Conservation (phyloP, 108 stramenopile species). For the Schizochytrium sp. region DNA sequence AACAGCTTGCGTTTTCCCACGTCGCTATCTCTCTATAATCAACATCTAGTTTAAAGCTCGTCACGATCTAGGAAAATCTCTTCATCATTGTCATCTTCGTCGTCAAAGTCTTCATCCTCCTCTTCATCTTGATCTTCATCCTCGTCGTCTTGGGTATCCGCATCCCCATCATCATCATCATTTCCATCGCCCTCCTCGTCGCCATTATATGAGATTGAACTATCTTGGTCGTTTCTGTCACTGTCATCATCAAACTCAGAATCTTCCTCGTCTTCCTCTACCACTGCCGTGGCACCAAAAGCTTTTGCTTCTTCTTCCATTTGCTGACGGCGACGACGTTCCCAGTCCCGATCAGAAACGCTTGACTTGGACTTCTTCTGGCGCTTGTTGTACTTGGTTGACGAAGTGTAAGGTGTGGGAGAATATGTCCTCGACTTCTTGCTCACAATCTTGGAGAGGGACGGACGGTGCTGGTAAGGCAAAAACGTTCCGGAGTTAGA, state of each 20-base stretch:
- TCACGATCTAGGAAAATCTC: constrained; percentile 34
- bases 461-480: constrained; percentile 32
- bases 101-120: neutral
- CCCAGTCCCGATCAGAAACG: constrained; percentile 2
- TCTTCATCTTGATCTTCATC: constrained; percentile 44
- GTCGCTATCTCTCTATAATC: neutral
- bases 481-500: neutral
- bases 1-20: no score
- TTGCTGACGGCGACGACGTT: constrained; percentile 14
- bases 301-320: constrained; percentile 30
- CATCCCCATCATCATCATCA: neutral
- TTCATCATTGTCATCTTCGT: neutral
- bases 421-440: constrained; percentile 8
- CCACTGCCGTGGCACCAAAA: constrained; percentile 30
- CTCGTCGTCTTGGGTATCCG: neutral
- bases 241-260: neutral
- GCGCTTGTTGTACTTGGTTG: neutral
- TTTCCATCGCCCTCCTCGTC: neutral
- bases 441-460: constrained; percentile 27
- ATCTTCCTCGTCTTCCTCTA: neutral
- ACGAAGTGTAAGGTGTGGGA: neutral
- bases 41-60: constrained; percentile 33
- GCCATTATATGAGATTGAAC: neutral
- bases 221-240: constrained; percentile 9
- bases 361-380: neutral